Conservation (phyloP, 2,329 filamentous ascomycete species). For the Aspergillus aculeatinus region DNA sequence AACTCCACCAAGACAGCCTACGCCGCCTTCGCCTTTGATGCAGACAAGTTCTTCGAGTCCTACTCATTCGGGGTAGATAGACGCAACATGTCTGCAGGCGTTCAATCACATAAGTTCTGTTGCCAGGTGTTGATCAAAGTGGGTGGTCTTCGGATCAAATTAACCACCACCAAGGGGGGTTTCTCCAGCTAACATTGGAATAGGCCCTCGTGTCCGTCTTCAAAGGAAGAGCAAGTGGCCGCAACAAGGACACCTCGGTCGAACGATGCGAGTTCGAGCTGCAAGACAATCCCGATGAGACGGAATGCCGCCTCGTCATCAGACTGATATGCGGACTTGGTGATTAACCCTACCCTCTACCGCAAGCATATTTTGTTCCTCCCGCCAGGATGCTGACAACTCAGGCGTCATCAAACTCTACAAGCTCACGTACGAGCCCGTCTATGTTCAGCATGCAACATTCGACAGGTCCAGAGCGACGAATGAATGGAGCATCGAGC, state of each 20-base stretch:
- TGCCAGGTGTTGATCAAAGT: conserved; percentile 61
- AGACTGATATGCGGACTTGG: conserved; percentile 63
- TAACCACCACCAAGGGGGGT: neutral
- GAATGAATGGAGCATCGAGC: conserved; percentile 60
- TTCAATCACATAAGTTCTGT: conserved; percentile 53
- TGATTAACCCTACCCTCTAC: conserved; percentile 23
- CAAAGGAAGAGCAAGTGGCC: conserved; percentile 57
- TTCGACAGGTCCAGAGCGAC: conserved; percentile 58
- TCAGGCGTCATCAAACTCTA: conserved; percentile 64
- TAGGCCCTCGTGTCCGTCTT: conserved; percentile 62
- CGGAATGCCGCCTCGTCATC: conserved; percentile 61
- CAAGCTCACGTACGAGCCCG: conserved; percentile 62
- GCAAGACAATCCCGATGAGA: conserved; percentile 55
- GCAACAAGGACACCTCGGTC: conserved; percentile 59
- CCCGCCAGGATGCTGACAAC: neutral
- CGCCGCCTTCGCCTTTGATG: conserved; percentile 58
- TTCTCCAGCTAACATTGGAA: conserved; percentile 9
- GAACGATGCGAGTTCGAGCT: conserved; percentile 63
- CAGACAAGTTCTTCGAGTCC: conserved; percentile 55
- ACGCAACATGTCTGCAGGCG: conserved; percentile 20
- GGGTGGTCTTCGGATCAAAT: conserved; percentile 2
- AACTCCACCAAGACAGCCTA: conserved; percentile 65
- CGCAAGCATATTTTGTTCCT: neutral
- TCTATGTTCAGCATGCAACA: conserved; percentile 62
- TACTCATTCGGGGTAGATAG: conserved; percentile 53